phyloP scores from a whole-genome alignment of 2,329 filamentous ascomycete genomes.

The Pyrenophora seminiperda region DNA sequence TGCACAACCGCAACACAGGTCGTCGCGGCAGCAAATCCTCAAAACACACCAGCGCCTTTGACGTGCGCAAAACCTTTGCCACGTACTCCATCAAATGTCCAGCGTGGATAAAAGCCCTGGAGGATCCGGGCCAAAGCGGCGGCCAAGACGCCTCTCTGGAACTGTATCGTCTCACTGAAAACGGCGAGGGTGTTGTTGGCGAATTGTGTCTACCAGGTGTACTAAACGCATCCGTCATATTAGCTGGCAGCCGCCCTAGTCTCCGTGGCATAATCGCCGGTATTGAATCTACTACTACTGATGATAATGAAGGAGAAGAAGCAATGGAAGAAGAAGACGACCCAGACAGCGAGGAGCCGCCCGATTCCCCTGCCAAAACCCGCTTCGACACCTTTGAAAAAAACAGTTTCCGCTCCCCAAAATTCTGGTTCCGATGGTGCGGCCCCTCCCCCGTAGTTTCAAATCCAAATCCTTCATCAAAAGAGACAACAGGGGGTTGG shows the following conservation, averaged over 20 bases:
- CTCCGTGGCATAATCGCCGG: constrained; percentile 13
- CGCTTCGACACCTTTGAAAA: constrained; percentile 34
- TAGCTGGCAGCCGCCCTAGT: constrained; percentile 27
- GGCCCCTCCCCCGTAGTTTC: constrained; percentile 4
- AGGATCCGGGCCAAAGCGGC: not conserved
- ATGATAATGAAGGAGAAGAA: not conserved
- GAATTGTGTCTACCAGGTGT: constrained; percentile 23
- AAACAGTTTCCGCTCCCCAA: constrained; percentile 34
- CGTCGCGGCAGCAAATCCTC: constrained; percentile 16
- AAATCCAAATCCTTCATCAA: not conserved
- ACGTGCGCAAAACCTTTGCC: constrained; percentile 32
- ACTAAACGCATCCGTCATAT: constrained; percentile 19
- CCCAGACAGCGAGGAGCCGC: constrained; percentile 1
- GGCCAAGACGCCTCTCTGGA: constrained; percentile 22
- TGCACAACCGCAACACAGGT: constrained; percentile 30
- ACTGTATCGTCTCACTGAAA: constrained; percentile 26
- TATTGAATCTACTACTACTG: constrained; percentile 4
- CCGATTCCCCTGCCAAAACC: constrained; percentile 5
- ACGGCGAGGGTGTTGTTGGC: constrained; percentile 28
- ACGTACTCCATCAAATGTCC: constrained; percentile 31
- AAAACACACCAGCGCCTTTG: constrained; percentile 21
- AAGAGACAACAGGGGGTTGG: not conserved
- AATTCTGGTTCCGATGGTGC: constrained; percentile 36
- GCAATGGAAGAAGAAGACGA: not conserved
- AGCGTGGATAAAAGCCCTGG: constrained; percentile 21